Conservation (phyloP, 2,329 filamentous ascomycete species). For the Alternaria infectoria region DNA sequence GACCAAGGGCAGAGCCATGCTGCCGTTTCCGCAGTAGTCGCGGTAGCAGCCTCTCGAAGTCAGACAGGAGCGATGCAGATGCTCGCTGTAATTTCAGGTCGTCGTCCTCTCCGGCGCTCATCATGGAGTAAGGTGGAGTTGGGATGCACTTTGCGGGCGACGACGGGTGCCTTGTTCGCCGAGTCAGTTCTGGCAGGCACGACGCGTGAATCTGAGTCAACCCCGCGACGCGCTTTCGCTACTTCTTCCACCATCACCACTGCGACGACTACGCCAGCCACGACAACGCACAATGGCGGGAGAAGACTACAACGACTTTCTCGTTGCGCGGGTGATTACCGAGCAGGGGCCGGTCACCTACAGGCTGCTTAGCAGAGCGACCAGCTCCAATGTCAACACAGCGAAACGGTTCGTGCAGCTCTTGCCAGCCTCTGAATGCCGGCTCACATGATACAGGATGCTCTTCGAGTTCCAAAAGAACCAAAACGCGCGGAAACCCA, state of each 20-base stretch:
- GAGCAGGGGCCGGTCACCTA: constrained; percentile 84
- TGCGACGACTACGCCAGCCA: neutral
- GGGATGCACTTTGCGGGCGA: neutral
- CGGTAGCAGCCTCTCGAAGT: constrained; percentile 40
- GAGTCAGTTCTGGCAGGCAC: constrained; percentile 34
- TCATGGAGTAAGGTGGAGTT: constrained; percentile 19
- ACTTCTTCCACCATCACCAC: constrained; percentile 4
- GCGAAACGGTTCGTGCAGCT: constrained; percentile 77
- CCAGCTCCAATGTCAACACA: constrained; percentile 82
- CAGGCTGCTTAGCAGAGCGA: constrained; percentile 78
- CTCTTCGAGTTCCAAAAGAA: constrained; percentile 82
- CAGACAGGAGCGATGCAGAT: constrained; percentile 43
- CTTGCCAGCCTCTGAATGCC: neutral
- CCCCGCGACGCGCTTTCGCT: constrained; percentile 28
- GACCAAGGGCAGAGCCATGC: constrained; percentile 21
- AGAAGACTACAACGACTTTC: constrained; percentile 70
- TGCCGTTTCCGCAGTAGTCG: constrained; percentile 48
- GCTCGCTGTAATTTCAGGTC: constrained; percentile 55
- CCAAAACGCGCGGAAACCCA: constrained; percentile 76
- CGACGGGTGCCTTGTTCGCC: constrained; percentile 17
- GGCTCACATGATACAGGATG: constrained; percentile 64
- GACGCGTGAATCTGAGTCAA: constrained; percentile 39
- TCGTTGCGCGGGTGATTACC: constrained; percentile 77
- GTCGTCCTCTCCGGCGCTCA: constrained; percentile 52
- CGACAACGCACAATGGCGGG: constrained; percentile 52